These are phyloP conservation scores for Conticribra guillardii DNA, from an alignment of 108 stramenopile genomes.

Conservation along the genomic window DNA sequence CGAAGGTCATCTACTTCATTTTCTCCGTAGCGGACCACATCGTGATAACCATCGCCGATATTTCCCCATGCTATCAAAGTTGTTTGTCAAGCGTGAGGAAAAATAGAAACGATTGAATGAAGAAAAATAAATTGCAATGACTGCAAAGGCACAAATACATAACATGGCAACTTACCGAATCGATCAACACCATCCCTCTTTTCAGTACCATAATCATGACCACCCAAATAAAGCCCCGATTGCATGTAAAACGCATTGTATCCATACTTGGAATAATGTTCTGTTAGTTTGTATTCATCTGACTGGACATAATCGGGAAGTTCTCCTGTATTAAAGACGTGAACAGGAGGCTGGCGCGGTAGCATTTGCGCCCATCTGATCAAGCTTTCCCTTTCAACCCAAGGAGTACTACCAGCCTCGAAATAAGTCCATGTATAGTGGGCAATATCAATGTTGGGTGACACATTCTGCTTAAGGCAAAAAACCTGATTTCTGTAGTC, in stretches of 20 bases:
- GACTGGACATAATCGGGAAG: neutral
- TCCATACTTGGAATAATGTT: conserved; percentile 49
- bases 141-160: too few species aligned
- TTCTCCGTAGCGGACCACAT: conserved; percentile 51
- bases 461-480: conserved; percentile 54
- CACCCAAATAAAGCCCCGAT: conserved; percentile 36
- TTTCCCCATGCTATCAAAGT: conserved; percentile 22
- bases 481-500: conserved; percentile 44
- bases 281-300: conserved; percentile 30
- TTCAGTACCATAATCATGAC: conserved; percentile 45
- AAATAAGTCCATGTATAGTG: conserved; percentile 63
- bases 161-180: conserved; percentile 26
- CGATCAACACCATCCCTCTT: conserved; percentile 30
- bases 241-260: conserved; percentile 52
- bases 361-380: conserved; percentile 52
- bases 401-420: conserved; percentile 23
- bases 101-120: too few species aligned
- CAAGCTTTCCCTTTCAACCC: conserved; percentile 33
- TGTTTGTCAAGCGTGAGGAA: too few species aligned
- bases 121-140: too few species aligned
- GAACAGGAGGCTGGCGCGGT: conserved; percentile 42
- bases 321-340: conserved; percentile 46
- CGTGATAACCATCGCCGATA: conserved; percentile 60
- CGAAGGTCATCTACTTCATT: conserved; percentile 38
- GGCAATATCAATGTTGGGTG: conserved; percentile 48